Base-by-base conservation (phyloP, 805 yeast species). In the Wickerhamomyces pijperi region DNA sequence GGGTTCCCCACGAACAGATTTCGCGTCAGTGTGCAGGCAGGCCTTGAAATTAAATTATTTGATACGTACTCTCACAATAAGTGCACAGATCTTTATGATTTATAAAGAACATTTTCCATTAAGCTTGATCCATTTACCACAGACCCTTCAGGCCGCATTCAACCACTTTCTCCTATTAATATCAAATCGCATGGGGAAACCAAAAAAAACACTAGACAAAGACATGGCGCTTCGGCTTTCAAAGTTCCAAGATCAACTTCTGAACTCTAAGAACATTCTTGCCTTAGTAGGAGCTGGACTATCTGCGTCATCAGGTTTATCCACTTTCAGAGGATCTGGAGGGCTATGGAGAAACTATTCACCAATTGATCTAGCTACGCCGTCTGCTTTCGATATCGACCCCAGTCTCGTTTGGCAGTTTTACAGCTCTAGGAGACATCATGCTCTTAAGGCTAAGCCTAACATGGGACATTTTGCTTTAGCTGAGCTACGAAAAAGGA, bases 371-470 rank as follows among this genome's bases (percentile, higher is more conserved):
- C 64, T 87, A 34, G 95, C 95, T 7, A 86, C 95, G 0, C 95
- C 94, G 1, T 95, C 86, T 53, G 95, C 95, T 5, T 86, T 87
- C 55, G 72, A 77, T 42, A 64, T 66, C 16, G 88, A 86, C 53
- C 95, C 96, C 0, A 83, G 84, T 0, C 64, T 85, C 9, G 95
- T 87, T 7, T 86, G 96, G 96, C 90, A 83, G 53, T 86, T 82
- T 50, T 86, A 87, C 57, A 67, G 85, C 4, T 74, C 75, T 56
- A 61, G 94, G 44, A 55, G 96, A 35, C 67, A 61, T 36, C 64
- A 64, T 36, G 88, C 95, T 0, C 60, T 83, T 38, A 59, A 58
- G 35, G 85, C 90, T 0, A 57, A 51, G 36, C 95, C 95, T 0
- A 86, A 86, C 51, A 56, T 51, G 9, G 95, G 90, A 1, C 96